These are phyloP conservation scores for Trametes hirsuta DNA, from an alignment of 1,284 basidiomycete species.

Conservation along the genomic window DNA sequence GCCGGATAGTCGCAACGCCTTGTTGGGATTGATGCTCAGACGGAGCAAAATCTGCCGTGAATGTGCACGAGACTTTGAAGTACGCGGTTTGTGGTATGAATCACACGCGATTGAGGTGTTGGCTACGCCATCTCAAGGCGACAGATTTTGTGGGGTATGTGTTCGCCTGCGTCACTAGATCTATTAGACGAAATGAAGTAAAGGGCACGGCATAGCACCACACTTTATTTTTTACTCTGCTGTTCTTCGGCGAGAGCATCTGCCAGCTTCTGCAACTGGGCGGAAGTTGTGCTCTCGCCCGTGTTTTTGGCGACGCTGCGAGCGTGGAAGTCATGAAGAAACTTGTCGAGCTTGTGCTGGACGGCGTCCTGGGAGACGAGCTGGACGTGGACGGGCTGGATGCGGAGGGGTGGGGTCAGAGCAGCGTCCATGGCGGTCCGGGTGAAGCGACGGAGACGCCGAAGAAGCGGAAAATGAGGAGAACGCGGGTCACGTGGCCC, in stretches of 20 bases:
- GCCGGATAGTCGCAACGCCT: no score
- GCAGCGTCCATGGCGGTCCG: conserved; percentile 31
- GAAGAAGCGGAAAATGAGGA: not conserved
- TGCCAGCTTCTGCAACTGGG: conserved; percentile 38
- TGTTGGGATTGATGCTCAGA: no score
- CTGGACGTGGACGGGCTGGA: conserved; percentile 27
- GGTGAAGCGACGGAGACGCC: not conserved
- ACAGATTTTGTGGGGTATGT: no score
- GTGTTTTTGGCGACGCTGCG: conserved; percentile 35
- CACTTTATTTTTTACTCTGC: not conserved
- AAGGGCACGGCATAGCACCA: not conserved
- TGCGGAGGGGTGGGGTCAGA: conserved; percentile 36
- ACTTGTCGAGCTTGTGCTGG: conserved; percentile 32
- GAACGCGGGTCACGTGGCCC: conserved; percentile 14
- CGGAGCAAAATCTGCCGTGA: no score
- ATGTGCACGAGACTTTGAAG: no score
- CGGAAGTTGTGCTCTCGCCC: conserved; percentile 39
- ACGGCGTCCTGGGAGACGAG: conserved; percentile 32
- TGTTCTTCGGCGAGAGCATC: conserved; percentile 36
- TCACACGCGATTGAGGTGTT: no score
- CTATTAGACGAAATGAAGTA: not conserved
- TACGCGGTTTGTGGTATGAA: no score
- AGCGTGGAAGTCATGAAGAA: conserved; percentile 36
- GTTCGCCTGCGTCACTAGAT: not conserved
- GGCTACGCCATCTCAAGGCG: no score